Evolutionary conservation across 2,329 filamentous ascomycete genomes (phyloP), one percentile per base, ranked within the genome.

Genomic region (Endoconidiophora polonica): DNA sequence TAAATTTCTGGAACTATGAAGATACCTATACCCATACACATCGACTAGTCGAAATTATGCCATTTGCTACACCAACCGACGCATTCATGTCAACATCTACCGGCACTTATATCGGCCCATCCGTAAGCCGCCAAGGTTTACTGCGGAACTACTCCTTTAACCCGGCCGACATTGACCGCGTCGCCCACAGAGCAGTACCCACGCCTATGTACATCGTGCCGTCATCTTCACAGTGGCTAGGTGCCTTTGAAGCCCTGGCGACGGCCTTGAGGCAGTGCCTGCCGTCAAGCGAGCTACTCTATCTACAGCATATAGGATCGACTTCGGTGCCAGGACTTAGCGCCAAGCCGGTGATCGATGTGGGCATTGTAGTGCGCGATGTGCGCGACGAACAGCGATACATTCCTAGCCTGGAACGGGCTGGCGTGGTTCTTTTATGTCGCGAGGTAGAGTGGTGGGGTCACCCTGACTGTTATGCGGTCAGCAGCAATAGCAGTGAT

Each of bases 331-430:
- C 69, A 0, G 61, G 59, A 5, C 63, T 76, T 3, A 62, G 68
- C 0, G 72, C 73, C 43, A 75, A 76, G 59, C 61, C 64, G 26
- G 59, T 74, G 44, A 70, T 76, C 44, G 72, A 76, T 56, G 63
- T 76, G 24, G 73, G 75, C 55, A 58, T 75, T 6, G 61, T 67
- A 3, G 62, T 75, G 5, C 44, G 56, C 2, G 61, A 71, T 44
- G 52, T 64, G 22, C 55, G 55, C 9, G 62, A 66, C 38, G 70
- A 74, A 55, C 57, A 54, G 2, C 57, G 59, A 1, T 74, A 73
- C 53, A 67, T 66, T 5, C 56, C 61, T 2, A 58, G 58, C 2
- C 66, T 74, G 3, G 68, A 72, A 55, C 54, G 56, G 0, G 63
- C 57, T 0, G 69, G 69, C 0, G 73, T 73, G 46, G 60, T 63